Evolutionary conservation across 805 yeast species (phyloP), one percentile per base, ranked within the genome.

Genomic region (Saccharomycopsis babjevae): DNA sequence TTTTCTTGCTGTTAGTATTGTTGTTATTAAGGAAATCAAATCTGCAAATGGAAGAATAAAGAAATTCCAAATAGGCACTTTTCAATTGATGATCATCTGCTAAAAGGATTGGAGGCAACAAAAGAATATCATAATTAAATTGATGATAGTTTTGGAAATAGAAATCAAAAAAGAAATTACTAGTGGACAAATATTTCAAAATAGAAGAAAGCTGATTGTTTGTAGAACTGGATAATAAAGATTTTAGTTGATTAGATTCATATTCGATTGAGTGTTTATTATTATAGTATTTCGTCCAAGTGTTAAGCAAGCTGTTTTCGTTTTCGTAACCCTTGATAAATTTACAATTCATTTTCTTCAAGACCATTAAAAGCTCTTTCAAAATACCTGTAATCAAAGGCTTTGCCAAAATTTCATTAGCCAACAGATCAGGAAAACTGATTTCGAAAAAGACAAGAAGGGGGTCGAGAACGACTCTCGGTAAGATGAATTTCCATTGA

Each of bases 11-110:
- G 15, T 69, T 71, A 42, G 46, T 46, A 22, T 38, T 61, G 16
- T 40, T 54, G 15, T 39, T 30, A 56, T 63, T 59, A 16, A 80
- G 73, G 62, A 76, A 78, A 60, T 76, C 78, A 59, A 76, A 79
- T 70, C 87, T 92, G 65, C 88, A 83, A 76, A 87, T 75, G 59
- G 84, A 80, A 1, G 96, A 90, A 70, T 89, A 92, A 61, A 89
- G 74, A 67, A 89, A 89, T 73, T 92, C 97, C 70, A 92, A 77
- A 70, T 92, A 92, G 1, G 97, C 97, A 0, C 97, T 89, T 70
- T 87, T 86, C 59, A 90, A 84, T 57, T 86, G 85, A 69, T 82
- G 82, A 70, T 91, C 97, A 73, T 91, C 97, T n/a, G 94, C 96
- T 61, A 91, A 76, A 60, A 92, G 75, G 58, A 92, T 92, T 5